A percentile compares a stretch with the other conserved stretches of the same genome.
phyloP scores from a whole-genome alignment of 495 filamentous ascomycete species.

The Penicillium roqueforti region DNA sequence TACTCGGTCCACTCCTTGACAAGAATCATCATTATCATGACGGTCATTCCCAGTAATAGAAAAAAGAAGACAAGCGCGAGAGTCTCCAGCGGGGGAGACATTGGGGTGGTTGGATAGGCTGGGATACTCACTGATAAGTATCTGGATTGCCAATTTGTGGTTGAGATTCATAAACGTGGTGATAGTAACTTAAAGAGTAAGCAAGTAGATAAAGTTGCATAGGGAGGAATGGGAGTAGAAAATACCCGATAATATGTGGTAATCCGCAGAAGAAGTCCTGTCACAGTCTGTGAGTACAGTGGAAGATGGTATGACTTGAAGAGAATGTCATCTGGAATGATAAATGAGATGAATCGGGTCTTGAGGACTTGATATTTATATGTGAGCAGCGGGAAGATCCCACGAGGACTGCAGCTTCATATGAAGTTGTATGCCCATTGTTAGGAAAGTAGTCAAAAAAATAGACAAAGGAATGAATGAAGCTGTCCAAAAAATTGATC shows the following conservation, averaged over 20 bases:
- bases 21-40: conserved; percentile 1
- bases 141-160: neutral
- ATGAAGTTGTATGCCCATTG: neutral
- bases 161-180: neutral
- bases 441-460: neutral
- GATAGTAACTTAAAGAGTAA: neutral
- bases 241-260: neutral
- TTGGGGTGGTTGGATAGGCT: neutral
- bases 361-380: conserved; percentile 4
- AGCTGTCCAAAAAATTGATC: neutral
- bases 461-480: neutral
- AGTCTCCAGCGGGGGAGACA: neutral
- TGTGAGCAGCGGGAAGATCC: neutral
- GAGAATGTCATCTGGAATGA: neutral
- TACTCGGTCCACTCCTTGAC: conserved; percentile 8
- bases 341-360: neutral
- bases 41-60: neutral
- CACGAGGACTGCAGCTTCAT: neutral
- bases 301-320: neutral
- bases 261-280: neutral
- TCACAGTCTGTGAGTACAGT: neutral
- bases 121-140: neutral
- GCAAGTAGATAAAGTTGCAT: neutral
- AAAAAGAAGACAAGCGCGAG: neutral
- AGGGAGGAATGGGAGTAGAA: neutral